These are phyloP conservation scores for Bipolaris zeicola DNA, from an alignment of 2,329 filamentous ascomycete genomes.

Conservation along the genomic window DNA sequence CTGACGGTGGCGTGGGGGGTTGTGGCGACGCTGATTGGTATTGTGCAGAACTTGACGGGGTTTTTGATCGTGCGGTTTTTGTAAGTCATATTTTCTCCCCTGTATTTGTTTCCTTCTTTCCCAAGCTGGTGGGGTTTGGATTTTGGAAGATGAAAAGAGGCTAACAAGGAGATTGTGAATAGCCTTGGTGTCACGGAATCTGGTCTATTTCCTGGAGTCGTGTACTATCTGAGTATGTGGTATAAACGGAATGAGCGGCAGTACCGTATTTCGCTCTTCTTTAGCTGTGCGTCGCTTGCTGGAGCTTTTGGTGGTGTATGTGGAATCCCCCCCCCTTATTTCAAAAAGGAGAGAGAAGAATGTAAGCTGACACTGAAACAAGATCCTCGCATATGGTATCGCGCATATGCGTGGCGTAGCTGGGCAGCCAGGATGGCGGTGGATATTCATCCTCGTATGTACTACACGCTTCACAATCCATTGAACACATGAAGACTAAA, in stretches of 20 bases:
- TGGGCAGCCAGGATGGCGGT: conserved; percentile 50
- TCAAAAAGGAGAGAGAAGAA: neutral
- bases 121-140: no score
- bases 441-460: conserved; percentile 50
- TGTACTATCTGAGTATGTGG: conserved; percentile 67
- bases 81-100: conserved; percentile 31
- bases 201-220: conserved; percentile 48
- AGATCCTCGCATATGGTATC: conserved; percentile 58
- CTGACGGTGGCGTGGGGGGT: conserved; percentile 59
- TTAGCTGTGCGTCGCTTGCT: conserved; percentile 62
- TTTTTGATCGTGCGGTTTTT: conserved; percentile 57
- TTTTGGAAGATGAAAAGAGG: neutral
- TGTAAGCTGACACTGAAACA: neutral
- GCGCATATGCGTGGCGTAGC: conserved; percentile 64
- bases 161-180: no score
- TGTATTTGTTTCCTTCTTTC: neutral
- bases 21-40: conserved; percentile 58
- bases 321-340: neutral
- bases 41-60: conserved; percentile 54
- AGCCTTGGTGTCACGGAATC: conserved; percentile 45
- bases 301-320: conserved; percentile 65
- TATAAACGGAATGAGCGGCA: conserved; percentile 65
- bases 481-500: conserved; percentile 14
- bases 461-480: no score
- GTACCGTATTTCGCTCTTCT: conserved; percentile 65